These are phyloP conservation scores for Suillus fuscotomentosus DNA, from an alignment of 768 basidiomycete genomes.

Conservation along the genomic window DNA sequence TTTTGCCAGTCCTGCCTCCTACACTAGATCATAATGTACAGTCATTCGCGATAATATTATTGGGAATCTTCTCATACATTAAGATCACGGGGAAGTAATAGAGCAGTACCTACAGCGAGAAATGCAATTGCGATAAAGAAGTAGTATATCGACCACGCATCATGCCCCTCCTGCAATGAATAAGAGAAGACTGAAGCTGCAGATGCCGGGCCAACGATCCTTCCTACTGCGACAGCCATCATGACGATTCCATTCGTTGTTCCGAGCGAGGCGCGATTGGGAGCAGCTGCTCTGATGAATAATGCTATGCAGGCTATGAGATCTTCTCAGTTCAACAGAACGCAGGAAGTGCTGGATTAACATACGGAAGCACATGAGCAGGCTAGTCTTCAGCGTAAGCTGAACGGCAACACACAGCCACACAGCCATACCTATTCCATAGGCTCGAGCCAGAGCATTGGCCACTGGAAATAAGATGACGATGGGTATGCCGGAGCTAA, in stretches of 20 bases:
- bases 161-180: not conserved
- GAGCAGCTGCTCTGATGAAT: not conserved
- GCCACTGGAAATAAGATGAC: not conserved
- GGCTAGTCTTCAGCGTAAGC: slow-evolving; percentile 23
- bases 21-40: too few species aligned
- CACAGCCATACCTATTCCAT: slow-evolving; percentile 22
- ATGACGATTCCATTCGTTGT: not conserved
- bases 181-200: not conserved
- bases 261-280: not conserved
- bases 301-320: not conserved
- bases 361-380: not conserved
- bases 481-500: not conserved
- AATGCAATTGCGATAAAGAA: not conserved
- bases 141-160: not conserved
- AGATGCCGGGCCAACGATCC: not conserved
- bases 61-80: not conserved
- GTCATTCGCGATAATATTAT: not conserved
- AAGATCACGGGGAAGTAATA: not conserved
- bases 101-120: not conserved
- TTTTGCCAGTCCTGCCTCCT: too few species aligned
- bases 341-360: not conserved
- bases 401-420: slow-evolving; percentile 54
- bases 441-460: not conserved
- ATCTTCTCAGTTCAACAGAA: not conserved
- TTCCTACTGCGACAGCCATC: not conserved